These are phyloP conservation scores for Phytophthora pisi DNA, from an alignment of 352 stramenopile genomes.

Conservation along the genomic window DNA sequence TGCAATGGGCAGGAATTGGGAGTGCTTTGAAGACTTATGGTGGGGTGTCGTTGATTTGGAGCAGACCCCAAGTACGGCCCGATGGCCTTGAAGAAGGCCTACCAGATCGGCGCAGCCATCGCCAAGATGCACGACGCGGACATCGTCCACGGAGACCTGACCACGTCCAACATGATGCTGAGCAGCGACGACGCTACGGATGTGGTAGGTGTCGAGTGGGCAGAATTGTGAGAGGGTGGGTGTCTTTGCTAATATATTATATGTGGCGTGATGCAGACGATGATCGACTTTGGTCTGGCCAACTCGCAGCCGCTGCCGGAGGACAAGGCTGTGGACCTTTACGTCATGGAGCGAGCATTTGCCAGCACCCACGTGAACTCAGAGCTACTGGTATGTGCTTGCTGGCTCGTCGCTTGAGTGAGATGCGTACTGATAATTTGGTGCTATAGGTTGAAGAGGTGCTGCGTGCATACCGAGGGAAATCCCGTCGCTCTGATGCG, in stretches of 20 bases:
- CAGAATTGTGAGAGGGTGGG: background rate
- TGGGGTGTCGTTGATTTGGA: background rate
- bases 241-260: conserved; percentile 5
- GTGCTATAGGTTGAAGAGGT: conserved; percentile 72
- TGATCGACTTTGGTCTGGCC: conserved; percentile 88
- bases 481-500: conserved; percentile 70
- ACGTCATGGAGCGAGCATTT: conserved; percentile 94
- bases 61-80: conserved; percentile 59
- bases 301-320: conserved; percentile 86
- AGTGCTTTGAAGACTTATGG: conserved; percentile 3
- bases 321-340: conserved; percentile 93
- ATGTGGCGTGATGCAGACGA: conserved; percentile 44
- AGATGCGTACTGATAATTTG: background rate
- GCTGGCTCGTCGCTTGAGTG: background rate
- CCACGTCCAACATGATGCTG: conserved; percentile 95
- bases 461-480: conserved; percentile 87
- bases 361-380: conserved; percentile 90
- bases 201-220: conserved; percentile 46
- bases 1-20: too few relatives aligned
- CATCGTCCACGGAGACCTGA: conserved; percentile 94
- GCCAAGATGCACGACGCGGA: conserved; percentile 92
- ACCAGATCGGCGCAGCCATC: conserved; percentile 88
- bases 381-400: conserved; percentile 62
- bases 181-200: conserved; percentile 62
- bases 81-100: conserved; percentile 69